Evolutionary conservation across 495 filamentous ascomycete species (phyloP), one percentile per base, ranked within the genome.

Genomic region (Aspergillus sclerotioniger): DNA sequence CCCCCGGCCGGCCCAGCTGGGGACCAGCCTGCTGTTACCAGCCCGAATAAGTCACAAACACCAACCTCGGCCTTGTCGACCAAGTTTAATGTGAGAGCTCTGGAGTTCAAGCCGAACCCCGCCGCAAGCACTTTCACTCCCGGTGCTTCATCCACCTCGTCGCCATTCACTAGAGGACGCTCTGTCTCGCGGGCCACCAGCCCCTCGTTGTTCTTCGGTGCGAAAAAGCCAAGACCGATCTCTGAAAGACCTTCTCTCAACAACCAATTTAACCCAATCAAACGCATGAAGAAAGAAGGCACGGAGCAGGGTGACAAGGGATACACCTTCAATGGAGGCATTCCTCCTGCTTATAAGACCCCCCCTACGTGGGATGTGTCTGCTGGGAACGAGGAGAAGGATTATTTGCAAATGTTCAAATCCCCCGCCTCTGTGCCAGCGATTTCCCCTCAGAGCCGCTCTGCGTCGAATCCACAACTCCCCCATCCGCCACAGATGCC

Each of bases 81-180:
- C 25, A 88, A 90, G 68, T 83, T 96, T 74, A 95, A 96, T 62
- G 90, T 89, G 2, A 86, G 84, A 50, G 92, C 88, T 31, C 80
- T 85, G 63, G 91, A 95, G 64, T 96, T 96, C 73, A 84, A 87
- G 61, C 91, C 91, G 3, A 92, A 86, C 64, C 84, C 90, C 8
- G 85, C 87, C 39, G 91, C 91, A 3, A 85, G 78, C 45, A 76
- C 87, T 0, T 96, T 96, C 71, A 90, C 82, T 58, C 91, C 83
- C 61, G 73, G 71, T 57, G 78, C 76, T 57, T 77, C 82, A 16
- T 89, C 87, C 16, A 91, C 85, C 67, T 86, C 88, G 10, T 80
- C 81, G 50, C 77, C 84, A 2, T 82, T 80, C 60, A 68, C 74
- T 41, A 71, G 78, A 58, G 74, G 76, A 41, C 78, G 60, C 31